Evolutionary conservation across 2,329 filamentous ascomycete species (phyloP), one percentile per base, ranked within the genome.

Genomic region (Colletotrichum zoysiae): DNA sequence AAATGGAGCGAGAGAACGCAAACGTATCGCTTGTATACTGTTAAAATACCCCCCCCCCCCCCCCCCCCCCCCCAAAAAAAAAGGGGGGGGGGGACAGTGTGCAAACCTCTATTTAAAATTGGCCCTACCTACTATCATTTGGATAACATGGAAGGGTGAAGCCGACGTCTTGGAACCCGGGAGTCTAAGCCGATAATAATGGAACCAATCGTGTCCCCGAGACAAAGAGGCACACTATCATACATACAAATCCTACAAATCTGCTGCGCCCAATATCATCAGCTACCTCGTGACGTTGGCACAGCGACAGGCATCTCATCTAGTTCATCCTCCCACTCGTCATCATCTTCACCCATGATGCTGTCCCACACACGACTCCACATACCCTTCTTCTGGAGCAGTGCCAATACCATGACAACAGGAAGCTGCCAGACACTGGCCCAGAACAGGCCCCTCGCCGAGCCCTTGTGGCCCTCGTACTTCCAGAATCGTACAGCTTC

Each of bases 361-460:
- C 89, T 89, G 67, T 86, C 88, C 90, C 92, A 95, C n/a, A 95
- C 89, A 20, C 95, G 88, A 74, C 90, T 88, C 94, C 94, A 96
- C 82, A 97, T 87, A 0, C 95, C 95, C 84, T 95, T 97, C 88
- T 99, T 99, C 82, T 97, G 94, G 67, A 93, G 89, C 81, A 98
- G 91, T 3, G 95, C 95, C 73, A 98, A 85, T 58, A 98, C 94
- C 86, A 99, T 90, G 53, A 98, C 88, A 35, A 92, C 92, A 0
- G 96, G 96, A 59, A 99, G 81, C 83, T 98, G 95, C 96, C 95
- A 98, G 12, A 99, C 94, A 80, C 94, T 97, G 1, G 96, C 95
- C 96, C 96, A 99, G 81, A 99, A 99, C 64, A 99, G 82, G 0
- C 92, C 91, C 67, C 94, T 88, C 2, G 96, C 95, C 23, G 89